These are phyloP conservation scores for Colletotrichum camelliae DNA, from an alignment of 2,329 filamentous ascomycete genomes.

Conservation along the genomic window DNA sequence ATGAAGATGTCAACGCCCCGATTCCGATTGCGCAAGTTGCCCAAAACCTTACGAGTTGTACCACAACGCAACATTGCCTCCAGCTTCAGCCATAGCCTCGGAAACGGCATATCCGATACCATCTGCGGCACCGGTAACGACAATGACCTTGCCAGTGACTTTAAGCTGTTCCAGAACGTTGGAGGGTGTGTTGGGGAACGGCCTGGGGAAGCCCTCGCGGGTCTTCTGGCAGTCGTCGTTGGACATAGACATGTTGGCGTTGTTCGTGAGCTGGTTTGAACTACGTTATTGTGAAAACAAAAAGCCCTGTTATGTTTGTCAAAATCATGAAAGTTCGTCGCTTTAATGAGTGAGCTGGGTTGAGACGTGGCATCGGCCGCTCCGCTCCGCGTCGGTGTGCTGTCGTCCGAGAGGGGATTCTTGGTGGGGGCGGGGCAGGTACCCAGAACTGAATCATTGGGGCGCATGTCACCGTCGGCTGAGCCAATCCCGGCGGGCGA, in stretches of 20 bases:
- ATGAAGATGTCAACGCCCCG: not conserved
- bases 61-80: constrained; percentile 44
- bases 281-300: not conserved
- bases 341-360: not conserved
- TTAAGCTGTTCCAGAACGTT: constrained; percentile 51
- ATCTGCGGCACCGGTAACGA: constrained; percentile 50
- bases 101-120: constrained; percentile 50
- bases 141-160: constrained; percentile 44
- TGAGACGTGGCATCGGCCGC: not conserved
- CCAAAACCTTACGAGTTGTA: constrained; percentile 32
- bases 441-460: constrained; percentile 9
- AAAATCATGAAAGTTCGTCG: not conserved
- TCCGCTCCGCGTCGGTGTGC: constrained; percentile 7
- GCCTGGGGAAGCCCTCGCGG: constrained; percentile 40
- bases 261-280: not conserved
- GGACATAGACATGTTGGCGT: constrained; percentile 43
- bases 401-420: constrained; percentile 10
- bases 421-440: not conserved
- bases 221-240: constrained; percentile 31
- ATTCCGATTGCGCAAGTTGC: fast-evolving
- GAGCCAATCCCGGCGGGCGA: not conserved
- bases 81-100: constrained; percentile 51
- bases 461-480: not conserved
- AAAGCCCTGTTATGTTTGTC: fast-evolving
- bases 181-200: constrained; percentile 40